Percentiles rank a stretch among this genome's conserved stretches.
Evolutionary conservation across 345 rosid genomes (phyloP).

Genomic region (Lepidium africanum): DNA sequence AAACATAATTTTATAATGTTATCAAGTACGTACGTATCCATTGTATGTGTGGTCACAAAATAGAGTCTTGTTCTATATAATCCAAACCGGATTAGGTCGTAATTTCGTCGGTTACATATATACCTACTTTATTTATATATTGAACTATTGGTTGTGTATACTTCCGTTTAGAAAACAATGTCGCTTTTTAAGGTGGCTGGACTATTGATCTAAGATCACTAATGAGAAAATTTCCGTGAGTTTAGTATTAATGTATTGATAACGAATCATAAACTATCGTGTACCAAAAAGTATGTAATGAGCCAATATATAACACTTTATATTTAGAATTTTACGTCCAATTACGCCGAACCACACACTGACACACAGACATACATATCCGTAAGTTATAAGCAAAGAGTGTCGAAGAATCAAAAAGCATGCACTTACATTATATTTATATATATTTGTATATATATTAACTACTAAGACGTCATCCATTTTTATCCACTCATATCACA

Average conservation of each 20-base stretch:
- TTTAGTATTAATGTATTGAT: slow-evolving; percentile 8
- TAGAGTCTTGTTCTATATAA: slow-evolving; percentile 2
- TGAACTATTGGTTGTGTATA: slow-evolving; percentile 18
- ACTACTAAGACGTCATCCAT: slow-evolving; percentile 25
- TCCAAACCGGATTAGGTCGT: slow-evolving; percentile 3
- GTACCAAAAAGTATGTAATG: slow-evolving; percentile 10
- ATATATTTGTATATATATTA: not conserved
- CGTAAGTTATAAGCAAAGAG: slow-evolving; percentile 10
- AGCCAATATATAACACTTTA: slow-evolving; percentile 3
- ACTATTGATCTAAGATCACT: not conserved
- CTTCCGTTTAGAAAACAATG: slow-evolving; percentile 10
- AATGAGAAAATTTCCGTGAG: slow-evolving; percentile 11
- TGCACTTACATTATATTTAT: slow-evolving; percentile 2
- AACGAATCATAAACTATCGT: slow-evolving; percentile 8
- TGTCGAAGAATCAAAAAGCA: slow-evolving; percentile 8
- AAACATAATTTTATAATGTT: not conserved
- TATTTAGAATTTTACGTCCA: slow-evolving; percentile 6
- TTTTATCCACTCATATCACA: slow-evolving; percentile 20
- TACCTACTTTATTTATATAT: not conserved
- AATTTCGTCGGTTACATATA: not conserved
- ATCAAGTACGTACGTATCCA: not conserved
- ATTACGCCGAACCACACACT: not conserved
- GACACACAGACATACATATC: not conserved
- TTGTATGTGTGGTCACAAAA: slow-evolving; percentile 9
- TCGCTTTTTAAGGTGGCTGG: slow-evolving; percentile 16